Base-by-base conservation (phyloP, 2,329 filamentous ascomycete genomes). In the Arthrinium puccinioides region DNA sequence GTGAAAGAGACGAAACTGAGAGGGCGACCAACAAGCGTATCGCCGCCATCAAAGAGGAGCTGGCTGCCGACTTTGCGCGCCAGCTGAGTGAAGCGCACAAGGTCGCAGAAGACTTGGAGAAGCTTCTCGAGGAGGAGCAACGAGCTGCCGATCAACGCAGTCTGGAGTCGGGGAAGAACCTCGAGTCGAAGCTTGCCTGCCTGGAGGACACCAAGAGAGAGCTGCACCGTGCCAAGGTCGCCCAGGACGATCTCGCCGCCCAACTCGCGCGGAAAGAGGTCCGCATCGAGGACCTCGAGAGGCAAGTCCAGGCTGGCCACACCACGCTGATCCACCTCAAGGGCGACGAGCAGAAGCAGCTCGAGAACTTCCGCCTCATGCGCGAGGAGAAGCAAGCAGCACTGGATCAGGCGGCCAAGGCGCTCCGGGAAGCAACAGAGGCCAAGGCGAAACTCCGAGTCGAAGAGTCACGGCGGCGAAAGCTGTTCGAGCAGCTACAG, bases 401-500 rank as follows among this genome's bases (percentile, higher is more conserved):
- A 2, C 24, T 36, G 18, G 41, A 43, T 14, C 29, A 43, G 30
- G 41, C 41, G 5, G n/a, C 28, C 6, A 36, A 42, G 8, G 39
- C 40, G 16, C 18, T 33, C 6, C 25, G 30, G 10, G 34, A 43
- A 19, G 44, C 44, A 16, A 38, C 42, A 14, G 42, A 44, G 11
- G 38, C 36, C 21, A 41, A 36, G 29, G 24, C 9, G 41, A 56
- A 30, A 31, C 43, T 27, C 45, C 51, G n/a, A 46, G 52, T 18
- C 42, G 50, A 32, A 48, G 53, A 31, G 46, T 54, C 32, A 1
- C 70, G 95, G 35, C 79, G 92, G 11, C 78, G 92, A 16, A 90
- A 94, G 49, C 74, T 98, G 0, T 95, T 97, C 67, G 97, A 97
- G 62, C 92, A 94, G 59, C 90, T 98, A 32, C 88, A 98, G 58